Evolutionary conservation across 1,284 basidiomycete species (phyloP).

Genomic region (Malassezia brasiliensis): DNA sequence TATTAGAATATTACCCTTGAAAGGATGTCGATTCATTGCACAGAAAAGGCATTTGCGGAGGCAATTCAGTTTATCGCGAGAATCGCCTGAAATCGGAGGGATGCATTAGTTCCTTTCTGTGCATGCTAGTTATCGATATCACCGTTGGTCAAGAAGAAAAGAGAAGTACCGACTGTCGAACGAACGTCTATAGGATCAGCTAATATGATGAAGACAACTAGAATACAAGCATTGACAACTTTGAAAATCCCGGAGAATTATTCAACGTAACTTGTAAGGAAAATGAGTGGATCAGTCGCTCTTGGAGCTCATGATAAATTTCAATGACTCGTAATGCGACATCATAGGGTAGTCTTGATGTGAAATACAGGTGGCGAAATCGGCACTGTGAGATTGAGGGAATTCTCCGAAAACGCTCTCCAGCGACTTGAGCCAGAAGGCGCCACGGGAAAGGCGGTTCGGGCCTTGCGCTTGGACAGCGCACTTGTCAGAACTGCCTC

Average conservation of each 20-base stretch:
- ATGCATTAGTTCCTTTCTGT: no score
- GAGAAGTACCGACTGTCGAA: no score
- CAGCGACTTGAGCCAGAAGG: conserved; percentile 27
- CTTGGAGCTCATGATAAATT: conserved; percentile 1
- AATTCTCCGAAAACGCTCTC: conserved; percentile 18
- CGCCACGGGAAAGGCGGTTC: conserved; percentile 37
- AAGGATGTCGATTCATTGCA: no score
- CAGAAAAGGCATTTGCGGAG: no score
- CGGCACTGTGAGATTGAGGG: conserved; percentile 25
- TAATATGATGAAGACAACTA: no score
- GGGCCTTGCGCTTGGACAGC: conserved; percentile 30
- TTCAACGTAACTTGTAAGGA: background rate
- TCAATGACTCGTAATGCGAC: conserved; percentile 3
- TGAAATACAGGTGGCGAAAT: conserved; percentile 31
- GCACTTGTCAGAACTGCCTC: conserved; percentile 30
- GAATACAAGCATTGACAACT: no score
- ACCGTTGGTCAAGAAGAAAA: no score
- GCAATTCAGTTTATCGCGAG: no score
- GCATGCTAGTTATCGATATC: no score
- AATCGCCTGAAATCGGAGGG: no score
- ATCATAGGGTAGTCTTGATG: conserved; percentile 35
- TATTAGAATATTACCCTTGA: no score
- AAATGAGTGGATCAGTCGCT: background rate
- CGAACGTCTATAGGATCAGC: no score
- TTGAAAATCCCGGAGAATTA: background rate